Conservation (phyloP, 169 alveolate genomes). For the Perkinsus marinus region DNA sequence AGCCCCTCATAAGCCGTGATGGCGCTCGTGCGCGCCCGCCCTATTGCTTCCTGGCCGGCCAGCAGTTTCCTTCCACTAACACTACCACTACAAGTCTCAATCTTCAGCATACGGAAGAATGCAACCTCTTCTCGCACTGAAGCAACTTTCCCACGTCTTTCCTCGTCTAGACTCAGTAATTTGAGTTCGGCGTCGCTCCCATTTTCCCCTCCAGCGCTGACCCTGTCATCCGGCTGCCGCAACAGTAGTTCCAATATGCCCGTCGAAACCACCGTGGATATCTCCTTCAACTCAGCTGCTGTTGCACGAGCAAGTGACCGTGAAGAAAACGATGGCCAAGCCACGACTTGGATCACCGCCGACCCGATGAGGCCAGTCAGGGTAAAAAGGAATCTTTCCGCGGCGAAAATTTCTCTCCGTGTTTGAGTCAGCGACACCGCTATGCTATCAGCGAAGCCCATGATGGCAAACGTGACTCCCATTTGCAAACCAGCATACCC, state of each 20-base stretch:
- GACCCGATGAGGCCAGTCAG: not conserved
- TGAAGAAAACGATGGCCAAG: not conserved
- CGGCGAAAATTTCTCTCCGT: not conserved
- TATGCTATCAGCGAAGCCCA: not conserved
- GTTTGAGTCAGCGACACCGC: not conserved
- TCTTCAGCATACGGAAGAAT: not conserved
- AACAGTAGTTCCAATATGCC: not conserved
- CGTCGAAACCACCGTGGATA: not conserved
- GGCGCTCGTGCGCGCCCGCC: not conserved
- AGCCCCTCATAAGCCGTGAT: not conserved
- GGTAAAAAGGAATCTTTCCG: not conserved
- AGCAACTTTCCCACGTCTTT: not conserved
- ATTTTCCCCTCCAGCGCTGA: not conserved
- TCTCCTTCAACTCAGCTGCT: not conserved
- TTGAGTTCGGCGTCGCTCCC: not conserved
- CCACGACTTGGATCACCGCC: not conserved
- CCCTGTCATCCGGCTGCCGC: not conserved
- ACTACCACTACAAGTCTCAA: not conserved
- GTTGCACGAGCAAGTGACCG: not conserved
- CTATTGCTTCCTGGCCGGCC: not conserved
- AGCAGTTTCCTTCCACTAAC: not conserved
- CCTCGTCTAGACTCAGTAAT: not conserved
- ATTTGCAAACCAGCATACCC: not conserved
- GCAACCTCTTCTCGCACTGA: not conserved
- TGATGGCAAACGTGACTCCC: not conserved